Evolutionary conservation across 495 filamentous ascomycete genomes (phyloP).

Genomic region (Podospora australis): DNA sequence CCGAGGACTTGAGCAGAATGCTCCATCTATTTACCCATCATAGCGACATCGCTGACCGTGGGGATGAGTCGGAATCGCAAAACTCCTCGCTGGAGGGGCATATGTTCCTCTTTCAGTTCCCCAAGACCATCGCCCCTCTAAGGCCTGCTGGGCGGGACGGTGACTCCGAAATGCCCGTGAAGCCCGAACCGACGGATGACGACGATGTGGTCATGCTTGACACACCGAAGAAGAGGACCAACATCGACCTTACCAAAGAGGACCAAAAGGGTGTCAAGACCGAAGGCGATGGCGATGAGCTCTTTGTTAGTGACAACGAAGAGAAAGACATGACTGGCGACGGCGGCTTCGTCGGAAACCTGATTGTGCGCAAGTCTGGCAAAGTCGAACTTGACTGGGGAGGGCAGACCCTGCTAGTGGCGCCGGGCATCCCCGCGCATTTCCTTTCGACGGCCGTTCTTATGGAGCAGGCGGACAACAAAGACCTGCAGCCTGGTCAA

Average conservation of each 20-base stretch:
- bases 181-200: slow-evolving; percentile 24
- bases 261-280: slow-evolving; percentile 5
- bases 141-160: slow-evolving; percentile 8
- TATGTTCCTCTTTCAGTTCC: slow-evolving; percentile 61
- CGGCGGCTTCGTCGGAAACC: slow-evolving; percentile 44
- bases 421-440: slow-evolving; percentile 33
- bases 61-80: slow-evolving; percentile 12
- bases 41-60: not conserved
- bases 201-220: slow-evolving; percentile 24
- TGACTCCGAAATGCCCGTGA: slow-evolving; percentile 12
- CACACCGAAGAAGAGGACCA: slow-evolving; percentile 1
- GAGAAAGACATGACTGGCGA: slow-evolving; percentile 21
- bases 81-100: slow-evolving; percentile 36
- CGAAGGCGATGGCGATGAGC: slow-evolving; percentile 18
- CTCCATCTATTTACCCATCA: too few relatives aligned
- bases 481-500: too few relatives aligned
- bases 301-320: too few relatives aligned
- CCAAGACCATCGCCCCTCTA: slow-evolving; percentile 51
- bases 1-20: too few relatives aligned
- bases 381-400: slow-evolving; percentile 57
- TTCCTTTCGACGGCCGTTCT: slow-evolving; percentile 43
- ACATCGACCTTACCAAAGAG: slow-evolving; percentile 26
- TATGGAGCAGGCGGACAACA: slow-evolving; percentile 37
- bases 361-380: slow-evolving; percentile 55
- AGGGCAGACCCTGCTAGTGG: slow-evolving; percentile 43